Evolutionary conservation across 306 rosid species (phyloP), one percentile per base, ranked within the genome.

Genomic region (Canavalia ensiformis): DNA sequence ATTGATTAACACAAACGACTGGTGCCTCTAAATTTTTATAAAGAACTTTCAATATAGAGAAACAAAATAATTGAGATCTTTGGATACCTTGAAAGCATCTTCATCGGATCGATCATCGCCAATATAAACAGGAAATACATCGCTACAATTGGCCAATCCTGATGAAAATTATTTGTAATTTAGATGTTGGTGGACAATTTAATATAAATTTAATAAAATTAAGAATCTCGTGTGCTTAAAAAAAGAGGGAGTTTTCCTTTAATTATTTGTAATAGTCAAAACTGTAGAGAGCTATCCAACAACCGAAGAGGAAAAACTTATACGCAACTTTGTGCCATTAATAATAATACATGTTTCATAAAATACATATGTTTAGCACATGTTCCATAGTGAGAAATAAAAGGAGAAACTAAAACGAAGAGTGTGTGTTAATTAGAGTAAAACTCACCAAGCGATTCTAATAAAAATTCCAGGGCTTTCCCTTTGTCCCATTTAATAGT

Each of bases 401-500:
- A 81, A 64, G 51, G 56, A 8, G 74, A 63, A 7, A 13, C 5
- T 6, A 13, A 75, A 52, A 46, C 7, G 7, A 57, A 18, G 37
- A 30, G 33, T 25, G 33, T 45, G 25, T 7, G 25, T 18, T 18
- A 18, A 18, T 18, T 1, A 49, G 47, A 29, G 2, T 49, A 50
- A 25, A 63, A 88, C 95, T 90, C 85, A 94, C 98, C 98, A 6
- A 94, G 95, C 30, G 97, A 89, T 82, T 92, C 90, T 46, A 94
- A 80, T 83, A 94, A 80, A 90, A 90, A 94, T 75, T 94, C 98
- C 70, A 94, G 76, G 37, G 98, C 98, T 66, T 88, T 92, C 29
- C 98, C 97, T 75, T 94, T 92, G 91, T 94, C 98, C 98, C 97
- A 94, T 90, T 92, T 92, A 86, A 92, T 90, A 35, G 91, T 87